phyloP scores from a whole-genome alignment of 2,329 filamentous ascomycete genomes.

The Xylaria sp. region DNA sequence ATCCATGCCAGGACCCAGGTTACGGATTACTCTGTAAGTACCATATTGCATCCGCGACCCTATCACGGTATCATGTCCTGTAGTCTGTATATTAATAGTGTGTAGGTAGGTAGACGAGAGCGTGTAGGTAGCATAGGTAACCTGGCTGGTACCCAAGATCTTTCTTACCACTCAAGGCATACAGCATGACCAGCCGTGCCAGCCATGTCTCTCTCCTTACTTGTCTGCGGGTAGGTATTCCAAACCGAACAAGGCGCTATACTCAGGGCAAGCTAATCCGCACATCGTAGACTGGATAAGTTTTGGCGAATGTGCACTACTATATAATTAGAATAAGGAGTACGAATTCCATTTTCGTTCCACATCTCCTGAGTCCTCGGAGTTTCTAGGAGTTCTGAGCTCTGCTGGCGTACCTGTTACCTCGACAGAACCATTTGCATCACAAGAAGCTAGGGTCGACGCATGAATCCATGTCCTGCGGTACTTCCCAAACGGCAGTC shows the following conservation, averaged over 20 bases:
- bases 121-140: neutral
- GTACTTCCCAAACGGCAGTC: conserved; percentile 15
- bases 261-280: neutral
- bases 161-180: neutral
- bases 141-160: neutral
- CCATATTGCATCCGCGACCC: conserved; percentile 1
- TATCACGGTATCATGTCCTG: neutral
- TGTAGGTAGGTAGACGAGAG: neutral
- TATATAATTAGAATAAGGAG: neutral
- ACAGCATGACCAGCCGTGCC: neutral
- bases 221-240: neutral
- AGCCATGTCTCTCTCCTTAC: neutral
- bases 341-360: neutral
- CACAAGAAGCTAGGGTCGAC: conserved; percentile 13
- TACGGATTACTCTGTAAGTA: neutral
- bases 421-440: neutral
- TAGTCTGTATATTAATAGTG: neutral
- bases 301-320: neutral
- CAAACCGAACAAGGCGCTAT: neutral
- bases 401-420: neutral
- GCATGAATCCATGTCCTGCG: conserved; percentile 18
- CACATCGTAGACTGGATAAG: neutral
- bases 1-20: conserved; percentile 1
- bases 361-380: neutral
- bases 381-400: neutral